Evolutionary conservation across 495 filamentous ascomycete genomes (phyloP), one percentile per base, ranked within the genome.

Genomic region (Clavariopsis aquatica): DNA sequence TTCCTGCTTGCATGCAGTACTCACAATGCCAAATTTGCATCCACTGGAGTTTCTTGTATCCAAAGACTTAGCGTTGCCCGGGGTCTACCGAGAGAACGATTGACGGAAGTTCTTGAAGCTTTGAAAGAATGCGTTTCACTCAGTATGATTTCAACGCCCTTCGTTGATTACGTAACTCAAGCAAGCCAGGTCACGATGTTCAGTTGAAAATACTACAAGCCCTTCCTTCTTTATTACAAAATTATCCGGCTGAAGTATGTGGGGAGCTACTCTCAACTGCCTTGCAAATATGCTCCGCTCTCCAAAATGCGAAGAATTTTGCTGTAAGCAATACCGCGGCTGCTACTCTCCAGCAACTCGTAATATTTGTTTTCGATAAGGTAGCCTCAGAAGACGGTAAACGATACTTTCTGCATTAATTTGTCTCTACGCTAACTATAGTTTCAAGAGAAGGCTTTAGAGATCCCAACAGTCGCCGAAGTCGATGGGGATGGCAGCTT

Each of bases 191-290:
- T 31, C 83, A 95, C 52, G 95, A 98, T 74, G 88, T 97, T 1
- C 94, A 98, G 70, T 83, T 98, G 53, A 98, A 97, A 76, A 95
- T 98, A 28, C 79, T 98, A 19, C 94, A 98, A 73, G 90, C 92
- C 0, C 78, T 98, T 29, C 94, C 95, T n/a, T 89, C 92, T 1
- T 72, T 98, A 38, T 78, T 97, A 8, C 92, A 97, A 66, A 94
- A 94, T 73, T 98, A 97, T 77, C 86, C 90, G 0, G 83, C 83
- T 59, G 88, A 93, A 46, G 76, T 98, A 27, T 85, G 86, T 54
- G 91, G 89, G 2, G 88, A 93, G 53, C 81, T 96, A 17, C 81
- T 98, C 38, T 88, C 87, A 31, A 89, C 83, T 26, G 86, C 89
- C 2, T 80, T 98, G 66, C 89, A 95, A 72, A 89, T 96, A 74